Conservation (phyloP, 805 yeast genomes). For the Candida sonorensis region DNA sequence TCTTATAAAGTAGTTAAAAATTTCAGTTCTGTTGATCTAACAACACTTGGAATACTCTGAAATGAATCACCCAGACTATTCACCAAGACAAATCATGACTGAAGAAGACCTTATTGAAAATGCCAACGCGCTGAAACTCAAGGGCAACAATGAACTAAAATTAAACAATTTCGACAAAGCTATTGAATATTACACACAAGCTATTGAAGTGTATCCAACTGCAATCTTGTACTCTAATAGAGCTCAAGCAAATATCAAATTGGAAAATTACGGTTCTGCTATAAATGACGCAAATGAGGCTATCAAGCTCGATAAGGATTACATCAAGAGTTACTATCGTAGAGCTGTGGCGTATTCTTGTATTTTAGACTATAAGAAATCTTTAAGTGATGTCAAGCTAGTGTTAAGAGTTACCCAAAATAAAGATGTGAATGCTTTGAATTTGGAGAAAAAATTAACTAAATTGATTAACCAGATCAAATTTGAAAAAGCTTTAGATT, state of each 20-base stretch:
- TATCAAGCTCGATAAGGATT: slow-evolving; percentile 55
- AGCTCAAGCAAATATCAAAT: slow-evolving; percentile 82
- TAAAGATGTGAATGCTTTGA: slow-evolving; percentile 58
- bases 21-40: too few species aligned
- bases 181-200: slow-evolving; percentile 61
- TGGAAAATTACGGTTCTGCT: slow-evolving; percentile 83
- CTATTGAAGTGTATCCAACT: slow-evolving; percentile 60
- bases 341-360: slow-evolving; percentile 80
- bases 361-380: slow-evolving; percentile 65
- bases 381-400: slow-evolving; percentile 58
- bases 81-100: too few species aligned
- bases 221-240: slow-evolving; percentile 74
- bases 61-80: too few species aligned
- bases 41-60: too few species aligned
- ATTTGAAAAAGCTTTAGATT: slow-evolving; percentile 81
- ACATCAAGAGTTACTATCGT: slow-evolving; percentile 79
- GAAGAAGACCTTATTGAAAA: background rate
- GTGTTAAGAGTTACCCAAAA: slow-evolving; percentile 56
- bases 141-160: slow-evolving; percentile 72
- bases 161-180: slow-evolving; percentile 59
- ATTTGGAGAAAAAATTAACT: slow-evolving; percentile 54
- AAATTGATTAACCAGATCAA: slow-evolving; percentile 64
- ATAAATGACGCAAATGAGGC: slow-evolving; percentile 72
- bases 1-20: too few species aligned
- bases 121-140: slow-evolving; percentile 47